A percentile compares a stretch with the other conserved stretches of the same genome.
These are phyloP conservation scores for Schoenoplectus tabernaemontani DNA, from an alignment of 202 grass and related monocot genomes.

Conservation along the genomic window DNA sequence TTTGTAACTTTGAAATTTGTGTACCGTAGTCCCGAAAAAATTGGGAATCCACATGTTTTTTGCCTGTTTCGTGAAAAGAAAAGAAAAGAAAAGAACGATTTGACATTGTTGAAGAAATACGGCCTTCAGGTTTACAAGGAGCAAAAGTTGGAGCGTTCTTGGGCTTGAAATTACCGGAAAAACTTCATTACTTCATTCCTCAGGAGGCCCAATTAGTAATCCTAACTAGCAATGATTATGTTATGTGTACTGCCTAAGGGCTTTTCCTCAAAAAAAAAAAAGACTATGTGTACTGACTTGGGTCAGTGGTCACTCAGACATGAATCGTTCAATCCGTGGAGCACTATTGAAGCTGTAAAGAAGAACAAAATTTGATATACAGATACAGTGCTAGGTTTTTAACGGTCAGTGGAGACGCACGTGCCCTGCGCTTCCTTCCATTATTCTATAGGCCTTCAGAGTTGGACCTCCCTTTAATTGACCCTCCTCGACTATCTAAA, in stretches of 20 bases:
- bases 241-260: too few species aligned
- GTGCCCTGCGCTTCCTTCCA: background rate
- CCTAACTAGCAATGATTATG: background rate
- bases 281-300: too few species aligned
- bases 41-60: background rate
- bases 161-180: background rate
- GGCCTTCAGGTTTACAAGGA: background rate
- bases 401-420: background rate
- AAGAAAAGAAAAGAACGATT: background rate
- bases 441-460: too few species aligned
- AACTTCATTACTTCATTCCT: too few species aligned
- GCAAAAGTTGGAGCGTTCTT: background rate
- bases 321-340: too few species aligned
- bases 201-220: background rate
- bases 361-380: too few species aligned
- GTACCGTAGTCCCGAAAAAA: background rate
- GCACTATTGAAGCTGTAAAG: too few species aligned
- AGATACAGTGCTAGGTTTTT: constrained; percentile 6
- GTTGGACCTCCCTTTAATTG: too few species aligned
- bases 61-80: background rate
- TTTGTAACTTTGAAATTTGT: too few species aligned
- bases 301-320: too few species aligned
- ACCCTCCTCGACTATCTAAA: background rate
- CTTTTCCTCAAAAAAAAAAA: too few species aligned
- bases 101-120: background rate